Base-by-base conservation (phyloP, 805 yeast species). In the Suhomyces xylopsoci region DNA sequence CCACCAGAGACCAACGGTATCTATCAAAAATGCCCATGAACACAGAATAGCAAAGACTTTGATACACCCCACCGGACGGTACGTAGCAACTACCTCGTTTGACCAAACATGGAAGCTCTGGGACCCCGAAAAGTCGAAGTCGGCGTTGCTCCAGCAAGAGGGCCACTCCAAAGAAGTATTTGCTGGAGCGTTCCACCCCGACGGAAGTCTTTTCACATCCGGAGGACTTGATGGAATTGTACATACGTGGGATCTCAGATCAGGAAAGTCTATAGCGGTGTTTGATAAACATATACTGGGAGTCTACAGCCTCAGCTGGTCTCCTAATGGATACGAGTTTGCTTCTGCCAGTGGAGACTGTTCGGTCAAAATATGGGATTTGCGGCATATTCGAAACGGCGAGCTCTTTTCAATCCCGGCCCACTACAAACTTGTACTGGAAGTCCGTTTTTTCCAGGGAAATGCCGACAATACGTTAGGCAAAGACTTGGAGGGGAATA, bases 71-170 rank as follows among this genome's bases (percentile, higher is more conserved):
- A 59, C 71, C 3, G 83, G 84, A 0, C 57, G 67, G 2, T 81
- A 65, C 58, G 56, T 87, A 0, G 88, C 84, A 0, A 79, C 89
- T 9, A 87, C 96, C 0, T 91, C 97, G 0, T 85, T 79, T 62
- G 97, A 93, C 67, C 77, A 77, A 57, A 89, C 97, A 0, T 93
- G 97, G 97, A 80, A 90, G 55, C 65, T 90, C 2, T 92, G 96
- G 96, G 97, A 93, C 66, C 57, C 83, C 0, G 69, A 71, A 10
- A 79, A 74, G 4, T 66, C 68, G 14, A 63, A 60, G 10, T 43
- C 63, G 28, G 83, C 83, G 50, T 61, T 93, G 6, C 70, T 81
- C 41, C 74, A 81, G 53, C 98, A 93, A 65, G 96, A 90, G 63
- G 97, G 97, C 0, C 97, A 93, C 63, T 72, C 88, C 1, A 85